Evolutionary conservation across 148 eudicot genomes (phyloP), one percentile per base, ranked within the genome.

Genomic region (Polygonum aviculare): DNA sequence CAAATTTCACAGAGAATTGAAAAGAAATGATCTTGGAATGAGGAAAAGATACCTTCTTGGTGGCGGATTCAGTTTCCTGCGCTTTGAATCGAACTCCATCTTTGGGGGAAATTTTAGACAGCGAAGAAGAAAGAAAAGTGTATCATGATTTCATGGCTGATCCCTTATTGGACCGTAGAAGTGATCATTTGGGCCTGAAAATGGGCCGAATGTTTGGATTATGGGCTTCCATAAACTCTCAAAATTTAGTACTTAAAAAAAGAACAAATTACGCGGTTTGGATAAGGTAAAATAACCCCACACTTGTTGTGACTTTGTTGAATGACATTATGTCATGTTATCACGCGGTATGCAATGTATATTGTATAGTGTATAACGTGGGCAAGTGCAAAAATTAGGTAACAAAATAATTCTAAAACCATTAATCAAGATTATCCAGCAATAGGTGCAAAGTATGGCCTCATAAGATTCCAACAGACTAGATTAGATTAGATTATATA

Each of bases 81-180:
- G 76, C 83, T 86, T 86, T 14, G 80, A 36, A 55, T 78, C 80
- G 12, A 78, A 69, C 55, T 77, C 80, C 75, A 83, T 81, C 69
- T 73, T 85, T 57, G 76, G 54, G 59, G 15, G 41, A 10, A 21
- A 36, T 5, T 54, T 26, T 63, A 18, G 45, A 67, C 72, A 15
- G 72, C 11, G 11, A 35, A 67, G 45, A 67, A 36, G 16, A 63
- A 14, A 26, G 31, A 26, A 26, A 26, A 26, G 19, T 19, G 0
- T 21, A 62, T 62, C 39, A 26, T 62, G 33, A 57, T 19, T 7
- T 19, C 33, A 22, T 5, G 38, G 69, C 69, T 1, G 10, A 62
- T 62, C 38, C 69, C 10, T 31, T 26, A 62, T 12, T 22, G 60
- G 60, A 22, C 60, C 16, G 15, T 1, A 6, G 50, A 48, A 48